phyloP scores from a whole-genome alignment of 371 early-diverging fungal genomes.

The Saksenaea vasiformis region DNA sequence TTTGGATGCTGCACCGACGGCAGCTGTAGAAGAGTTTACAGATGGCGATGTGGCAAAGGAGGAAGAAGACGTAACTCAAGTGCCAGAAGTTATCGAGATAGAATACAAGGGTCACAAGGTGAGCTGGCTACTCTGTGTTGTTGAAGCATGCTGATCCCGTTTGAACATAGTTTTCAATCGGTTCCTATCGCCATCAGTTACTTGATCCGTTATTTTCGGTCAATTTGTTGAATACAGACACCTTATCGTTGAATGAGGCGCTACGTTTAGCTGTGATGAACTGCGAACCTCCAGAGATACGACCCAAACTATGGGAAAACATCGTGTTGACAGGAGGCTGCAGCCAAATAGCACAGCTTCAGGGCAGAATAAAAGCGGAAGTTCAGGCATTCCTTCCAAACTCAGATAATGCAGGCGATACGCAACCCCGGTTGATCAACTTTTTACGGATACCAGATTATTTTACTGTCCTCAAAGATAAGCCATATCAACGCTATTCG shows the following conservation, averaged over 20 bases:
- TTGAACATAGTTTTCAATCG: constrained; percentile 56
- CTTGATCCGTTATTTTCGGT: constrained; percentile 71
- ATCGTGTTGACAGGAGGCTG: constrained; percentile 76
- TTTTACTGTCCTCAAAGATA: constrained; percentile 70
- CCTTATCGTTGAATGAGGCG: constrained; percentile 59
- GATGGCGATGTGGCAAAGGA: constrained; percentile 30
- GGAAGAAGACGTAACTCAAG: constrained; percentile 23
- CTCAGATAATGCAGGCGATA: constrained; percentile 78
- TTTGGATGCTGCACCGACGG: constrained; percentile 30
- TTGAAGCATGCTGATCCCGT: not conserved
- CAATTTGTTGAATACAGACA: constrained; percentile 41
- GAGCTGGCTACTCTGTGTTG: not conserved
- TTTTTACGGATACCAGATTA: constrained; percentile 79
- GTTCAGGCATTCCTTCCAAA: constrained; percentile 55
- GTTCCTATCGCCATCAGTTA: constrained; percentile 58
- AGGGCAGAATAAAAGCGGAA: constrained; percentile 64
- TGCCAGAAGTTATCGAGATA: constrained; percentile 45
- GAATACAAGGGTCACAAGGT: constrained; percentile 67
- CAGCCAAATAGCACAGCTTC: constrained; percentile 24
- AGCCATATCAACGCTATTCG: constrained; percentile 56
- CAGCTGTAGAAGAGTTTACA: constrained; percentile 38
- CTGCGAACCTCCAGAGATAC: constrained; percentile 77
- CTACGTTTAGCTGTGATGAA: constrained; percentile 64
- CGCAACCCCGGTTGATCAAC: constrained; percentile 72
- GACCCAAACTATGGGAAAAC: constrained; percentile 81